A percentile compares a stretch with the other conserved stretches of the same genome.
Evolutionary conservation across 139 green algal species (phyloP).

Genomic region (Closterium sp.): DNA sequence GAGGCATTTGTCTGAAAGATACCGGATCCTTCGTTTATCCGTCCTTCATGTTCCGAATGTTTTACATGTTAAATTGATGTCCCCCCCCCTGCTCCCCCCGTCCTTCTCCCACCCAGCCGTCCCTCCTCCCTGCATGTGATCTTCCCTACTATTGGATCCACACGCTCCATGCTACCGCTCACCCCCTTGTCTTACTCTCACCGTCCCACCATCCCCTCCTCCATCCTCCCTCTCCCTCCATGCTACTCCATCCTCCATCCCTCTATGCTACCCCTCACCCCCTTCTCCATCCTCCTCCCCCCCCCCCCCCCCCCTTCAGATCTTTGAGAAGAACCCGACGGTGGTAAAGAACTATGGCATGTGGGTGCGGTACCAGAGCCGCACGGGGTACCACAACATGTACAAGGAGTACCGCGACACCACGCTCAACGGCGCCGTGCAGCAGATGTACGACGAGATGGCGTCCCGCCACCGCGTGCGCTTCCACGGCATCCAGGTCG

Average conservation of each 20-base stretch:
- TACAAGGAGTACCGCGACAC: constrained; percentile 99
- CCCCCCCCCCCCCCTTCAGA: constrained; percentile 65
- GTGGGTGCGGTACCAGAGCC: constrained; percentile 96
- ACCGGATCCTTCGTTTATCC: not conserved
- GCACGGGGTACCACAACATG: constrained; percentile 94
- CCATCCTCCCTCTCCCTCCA: too few relatives aligned
- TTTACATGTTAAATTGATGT: too few relatives aligned
- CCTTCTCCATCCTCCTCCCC: not conserved
- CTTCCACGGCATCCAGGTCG: constrained; percentile 60
- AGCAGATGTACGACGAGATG: constrained; percentile 98
- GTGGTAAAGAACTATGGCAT: constrained; percentile 99
- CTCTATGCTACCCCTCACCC: not conserved
- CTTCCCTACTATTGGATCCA: too few relatives aligned
- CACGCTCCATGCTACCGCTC: too few relatives aligned
- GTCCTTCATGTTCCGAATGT: too few relatives aligned
- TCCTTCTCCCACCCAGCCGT: too few relatives aligned
- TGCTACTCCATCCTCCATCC: not conserved
- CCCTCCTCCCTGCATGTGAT: too few relatives aligned
- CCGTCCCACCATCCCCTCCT: too few relatives aligned
- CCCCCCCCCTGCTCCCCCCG: too few relatives aligned
- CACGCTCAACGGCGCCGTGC: constrained; percentile 97
- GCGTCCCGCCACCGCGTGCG: constrained; percentile 90
- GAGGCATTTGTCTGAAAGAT: not conserved
- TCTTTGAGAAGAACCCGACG: constrained; percentile 94
- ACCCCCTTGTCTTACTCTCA: too few relatives aligned